Evolutionary conservation across 2,329 filamentous ascomycete species (phyloP).

Genomic region (Diaporthe sp.): DNA sequence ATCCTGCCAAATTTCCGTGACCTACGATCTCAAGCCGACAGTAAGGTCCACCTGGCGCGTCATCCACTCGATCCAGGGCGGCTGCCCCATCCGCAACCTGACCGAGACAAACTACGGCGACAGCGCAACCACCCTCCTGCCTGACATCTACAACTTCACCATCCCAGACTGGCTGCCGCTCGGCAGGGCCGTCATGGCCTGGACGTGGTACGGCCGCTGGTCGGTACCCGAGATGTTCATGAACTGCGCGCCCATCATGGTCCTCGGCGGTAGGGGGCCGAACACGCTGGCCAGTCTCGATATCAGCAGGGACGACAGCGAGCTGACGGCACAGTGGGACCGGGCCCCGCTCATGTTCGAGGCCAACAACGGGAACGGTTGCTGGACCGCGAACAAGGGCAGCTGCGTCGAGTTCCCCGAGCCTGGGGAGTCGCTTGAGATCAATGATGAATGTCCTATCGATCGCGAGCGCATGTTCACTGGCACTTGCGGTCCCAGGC

Average conservation of each 20-base stretch:
- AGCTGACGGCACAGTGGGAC: background rate
- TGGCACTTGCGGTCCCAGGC: background rate
- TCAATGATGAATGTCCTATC: conserved; percentile 6
- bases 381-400: conserved; percentile 13
- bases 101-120: conserved; percentile 18
- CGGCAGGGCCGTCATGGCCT: conserved; percentile 11
- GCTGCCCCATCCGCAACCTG: conserved; percentile 15
- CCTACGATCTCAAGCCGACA: background rate
- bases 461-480: conserved; percentile 6
- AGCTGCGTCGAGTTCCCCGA: conserved; percentile 20
- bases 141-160: conserved; percentile 9
- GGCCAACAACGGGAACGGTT: conserved; percentile 3
- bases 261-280: background rate
- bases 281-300: background rate
- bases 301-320: conserved; percentile 9
- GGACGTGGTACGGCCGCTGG: conserved; percentile 23
- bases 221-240: conserved; percentile 12
- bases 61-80: conserved; percentile 14
- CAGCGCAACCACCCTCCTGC: background rate
- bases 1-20: conserved; percentile 13
- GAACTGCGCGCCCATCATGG: conserved; percentile 15
- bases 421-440: conserved; percentile 6
- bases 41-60: conserved; percentile 10
- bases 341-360: conserved; percentile 16
- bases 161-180: conserved; percentile 15